Evolutionary conservation across 495 filamentous ascomycete genomes (phyloP).

Genomic region (Tuber melanosporum): DNA sequence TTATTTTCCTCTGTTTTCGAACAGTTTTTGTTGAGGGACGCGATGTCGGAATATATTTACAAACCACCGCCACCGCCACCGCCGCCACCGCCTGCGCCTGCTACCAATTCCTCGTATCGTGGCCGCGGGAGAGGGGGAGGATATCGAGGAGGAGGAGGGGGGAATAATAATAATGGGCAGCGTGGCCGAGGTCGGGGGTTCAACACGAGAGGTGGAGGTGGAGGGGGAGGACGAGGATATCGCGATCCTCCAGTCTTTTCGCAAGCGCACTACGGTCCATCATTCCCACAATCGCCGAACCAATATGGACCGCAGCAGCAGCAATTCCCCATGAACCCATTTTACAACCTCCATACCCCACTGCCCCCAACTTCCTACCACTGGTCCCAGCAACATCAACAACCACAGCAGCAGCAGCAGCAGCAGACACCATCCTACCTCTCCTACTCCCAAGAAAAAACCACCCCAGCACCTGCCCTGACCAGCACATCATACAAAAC

Average conservation of each 20-base stretch:
- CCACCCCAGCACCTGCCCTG: not conserved
- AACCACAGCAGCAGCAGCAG: conserved; percentile 1
- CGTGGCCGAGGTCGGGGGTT: conserved; percentile 2
- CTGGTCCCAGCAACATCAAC: conserved; percentile 6
- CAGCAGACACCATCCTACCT: conserved; percentile 16
- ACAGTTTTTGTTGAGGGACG: not conserved
- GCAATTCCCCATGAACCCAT: not conserved
- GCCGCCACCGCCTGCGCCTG: not conserved
- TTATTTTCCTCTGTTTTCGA: not conserved
- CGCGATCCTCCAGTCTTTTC: not conserved
- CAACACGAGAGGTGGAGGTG: not conserved
- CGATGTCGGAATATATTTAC: conserved; percentile 37
- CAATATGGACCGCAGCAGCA: conserved; percentile 13
- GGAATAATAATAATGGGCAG: conserved; percentile 3
- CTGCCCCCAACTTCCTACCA: not conserved
- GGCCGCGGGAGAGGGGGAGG: conserved; percentile 7
- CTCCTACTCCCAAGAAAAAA: conserved; percentile 26
- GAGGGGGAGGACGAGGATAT: conserved; percentile 16
- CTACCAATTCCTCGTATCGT: not conserved
- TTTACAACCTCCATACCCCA: not conserved
- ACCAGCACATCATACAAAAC: conserved; percentile 8
- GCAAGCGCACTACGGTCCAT: not conserved
- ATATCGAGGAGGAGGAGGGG: conserved; percentile 2
- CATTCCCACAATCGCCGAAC: conserved; percentile 7
- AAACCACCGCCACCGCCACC: conserved; percentile 32